Evolutionary conservation across 306 rosid genomes (phyloP), one percentile per base, ranked within the genome.

Genomic region (Lathyrus oleraceus): DNA sequence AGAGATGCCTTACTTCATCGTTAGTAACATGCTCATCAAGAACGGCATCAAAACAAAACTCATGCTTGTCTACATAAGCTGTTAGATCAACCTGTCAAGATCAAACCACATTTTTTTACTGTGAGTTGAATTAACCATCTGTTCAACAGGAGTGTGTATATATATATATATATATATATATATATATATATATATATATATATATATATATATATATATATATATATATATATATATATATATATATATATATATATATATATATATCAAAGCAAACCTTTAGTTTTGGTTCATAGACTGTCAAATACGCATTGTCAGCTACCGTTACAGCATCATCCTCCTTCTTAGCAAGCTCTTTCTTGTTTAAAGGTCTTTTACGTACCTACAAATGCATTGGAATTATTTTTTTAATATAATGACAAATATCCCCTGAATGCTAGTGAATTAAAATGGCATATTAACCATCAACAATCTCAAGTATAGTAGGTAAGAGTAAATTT

Each of bases 41-140:
- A 77, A 95, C 99, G 23, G 99, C 97, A 81, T 95, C 99, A 83
- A 95, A 95, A 83, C 92, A 95, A 73, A 95, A 95, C 79, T 95
- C 99, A 51, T 95, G 97, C 85, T 95, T 95, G 82, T 95, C 99
- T 83, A 91, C 95, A 72, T 91, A 95, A 54, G 99, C 99, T 23
- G 99, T 95, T 87, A 95, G 82, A 82, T 95, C 99, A 83, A 95
- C 99, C 99, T 95, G 76, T 56, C 63, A 81, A 56, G 75, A 43
- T 39, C 73, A 75, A 73, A 72, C 36, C 28, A 25, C 28, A 25
- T 25, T 25, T 25, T 25, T 25, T 25, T 25, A 25, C 28, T 25
- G 28, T 25, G 28, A 25, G 28, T 25, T 25, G 28, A 25, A 25
- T 25, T 25, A 25, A 25, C 28, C 28, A 25, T 25, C 28, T 25